Percentiles rank a stretch among this genome's conserved stretches.
Conservation (phyloP, 1,139 yeast species). For the Pichia inconspicua region DNA sequence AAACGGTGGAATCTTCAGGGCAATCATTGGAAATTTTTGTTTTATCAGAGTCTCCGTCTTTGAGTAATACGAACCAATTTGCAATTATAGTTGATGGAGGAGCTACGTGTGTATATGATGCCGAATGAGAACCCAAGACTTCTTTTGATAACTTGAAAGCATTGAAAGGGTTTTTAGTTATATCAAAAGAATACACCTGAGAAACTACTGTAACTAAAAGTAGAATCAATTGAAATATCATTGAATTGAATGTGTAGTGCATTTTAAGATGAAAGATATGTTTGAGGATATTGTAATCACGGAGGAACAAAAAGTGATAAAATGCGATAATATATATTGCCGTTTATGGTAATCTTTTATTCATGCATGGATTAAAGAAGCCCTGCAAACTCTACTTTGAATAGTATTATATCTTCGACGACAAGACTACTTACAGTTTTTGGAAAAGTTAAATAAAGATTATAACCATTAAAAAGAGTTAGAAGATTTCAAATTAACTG, state of each 20-base stretch:
- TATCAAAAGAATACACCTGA: background rate
- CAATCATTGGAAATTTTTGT: slow-evolving; percentile 38
- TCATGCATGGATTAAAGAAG: too few relatives aligned
- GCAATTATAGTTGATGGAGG: slow-evolving; percentile 68
- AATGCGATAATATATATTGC: too few relatives aligned
- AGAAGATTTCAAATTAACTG: too few relatives aligned
- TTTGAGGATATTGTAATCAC: background rate
- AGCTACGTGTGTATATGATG: slow-evolving; percentile 31
- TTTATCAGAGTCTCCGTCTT: slow-evolving; percentile 16
- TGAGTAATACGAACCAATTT: slow-evolving; percentile 62
- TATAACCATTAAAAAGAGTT: too few relatives aligned
- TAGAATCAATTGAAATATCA: background rate
- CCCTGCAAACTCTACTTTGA: too few relatives aligned
- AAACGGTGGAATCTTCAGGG: slow-evolving; percentile 60
- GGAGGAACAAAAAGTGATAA: background rate
- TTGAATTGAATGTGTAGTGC: background rate
- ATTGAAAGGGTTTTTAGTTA: slow-evolving; percentile 5
- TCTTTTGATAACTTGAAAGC: slow-evolving; percentile 18
- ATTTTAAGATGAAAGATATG: background rate
- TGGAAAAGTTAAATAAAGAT: too few relatives aligned
- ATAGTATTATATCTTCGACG: too few relatives aligned
- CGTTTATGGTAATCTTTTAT: too few relatives aligned
- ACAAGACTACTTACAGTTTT: too few relatives aligned
- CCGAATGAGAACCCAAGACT: slow-evolving; percentile 15
- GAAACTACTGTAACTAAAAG: background rate